Base-by-base conservation (phyloP, 208 protist species). In the Sergeia podlipaevii region DNA sequence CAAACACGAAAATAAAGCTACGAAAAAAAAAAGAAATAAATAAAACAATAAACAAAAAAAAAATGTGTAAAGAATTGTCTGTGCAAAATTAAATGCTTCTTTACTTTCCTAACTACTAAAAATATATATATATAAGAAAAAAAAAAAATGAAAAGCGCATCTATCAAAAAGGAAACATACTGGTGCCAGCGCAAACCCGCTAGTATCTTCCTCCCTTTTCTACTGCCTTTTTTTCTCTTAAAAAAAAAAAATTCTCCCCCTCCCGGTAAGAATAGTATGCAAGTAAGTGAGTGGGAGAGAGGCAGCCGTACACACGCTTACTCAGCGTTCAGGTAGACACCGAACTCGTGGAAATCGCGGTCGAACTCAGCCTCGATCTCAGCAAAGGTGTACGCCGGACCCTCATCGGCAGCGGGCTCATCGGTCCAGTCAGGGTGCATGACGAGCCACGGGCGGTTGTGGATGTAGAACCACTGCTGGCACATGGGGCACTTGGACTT, bases 351-450 rank as follows among this genome's bases (percentile, higher is more conserved):
- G 77, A 92, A 95, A 55, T 92, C 80, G 36, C 84, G 85, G 66
- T 95, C 84, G 58, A 95, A 95, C 74, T 95, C 88, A 13, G 88
- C 67, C 72, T 95, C 84, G 60, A 95, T 90, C 73, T 91, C 88
- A 0, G 85, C 80, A 56, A 95, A 95, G 30, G 80, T 91, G 65
- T 89, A 95, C 5, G 80, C 80, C 24, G 88, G 88, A 37, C 84
- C 84, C 70, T 95, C 85, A 81, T 95, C 84, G 2, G 79, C 74
- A 32, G 88, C 88, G 37, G 84, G 84, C 65, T 91, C 88, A 83
- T 91, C 88, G 34, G 85, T 95, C 82, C 84, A 92, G 62, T 92
- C 85, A n/a, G 84, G 81, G 70, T 95, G 81, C 80, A 94, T 94
- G 46, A 94, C 78, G 34, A 94, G 66, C 82, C 81, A 91, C 34